Conservation (phyloP, 495 filamentous ascomycete species). For the Lindgomyces ingoldianus region DNA sequence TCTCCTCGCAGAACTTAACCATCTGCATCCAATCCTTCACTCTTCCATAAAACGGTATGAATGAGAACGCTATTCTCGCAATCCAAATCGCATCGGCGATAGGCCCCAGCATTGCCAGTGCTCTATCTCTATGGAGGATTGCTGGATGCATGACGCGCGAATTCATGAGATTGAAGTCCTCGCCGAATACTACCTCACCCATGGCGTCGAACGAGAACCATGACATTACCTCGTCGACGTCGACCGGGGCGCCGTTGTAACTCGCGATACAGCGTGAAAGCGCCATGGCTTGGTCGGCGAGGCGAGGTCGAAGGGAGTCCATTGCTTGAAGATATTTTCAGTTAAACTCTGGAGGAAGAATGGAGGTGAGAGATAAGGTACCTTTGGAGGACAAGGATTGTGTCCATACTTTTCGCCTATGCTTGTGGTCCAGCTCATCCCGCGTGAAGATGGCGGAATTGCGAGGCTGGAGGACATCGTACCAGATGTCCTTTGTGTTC, state of each 20-base stretch:
- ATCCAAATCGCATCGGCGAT: slow-evolving; percentile 14
- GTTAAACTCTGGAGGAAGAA: too few species aligned
- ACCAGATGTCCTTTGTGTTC: not conserved
- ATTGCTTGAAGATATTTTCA: too few species aligned
- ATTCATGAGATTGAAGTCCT: slow-evolving; percentile 19
- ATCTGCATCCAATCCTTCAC: slow-evolving; percentile 18
- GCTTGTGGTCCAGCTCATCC: slow-evolving; percentile 7
- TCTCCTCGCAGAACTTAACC: slow-evolving; percentile 16
- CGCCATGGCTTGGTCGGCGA: too few species aligned
- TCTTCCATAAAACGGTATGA: not conserved
- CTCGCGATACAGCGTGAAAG: too few species aligned
- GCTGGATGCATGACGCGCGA: not conserved
- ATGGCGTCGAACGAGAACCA: slow-evolving; percentile 28
- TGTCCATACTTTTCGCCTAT: slow-evolving; percentile 8
- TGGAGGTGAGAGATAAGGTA: not conserved
- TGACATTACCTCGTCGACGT: slow-evolving; percentile 22
- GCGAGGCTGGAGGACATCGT: slow-evolving; percentile 8
- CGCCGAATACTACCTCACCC: slow-evolving; percentile 19
- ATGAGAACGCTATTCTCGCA: not conserved
- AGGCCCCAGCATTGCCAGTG: slow-evolving; percentile 11
- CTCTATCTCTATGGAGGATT: not conserved
- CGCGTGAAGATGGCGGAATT: slow-evolving; percentile 6
- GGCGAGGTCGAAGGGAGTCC: too few species aligned
- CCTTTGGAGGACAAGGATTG: slow-evolving; percentile 14
- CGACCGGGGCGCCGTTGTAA: too few species aligned